Evolutionary conservation across 2,329 filamentous ascomycete genomes (phyloP), one percentile per base, ranked within the genome.

Genomic region (Phaeosphaeriaceae sp.): DNA sequence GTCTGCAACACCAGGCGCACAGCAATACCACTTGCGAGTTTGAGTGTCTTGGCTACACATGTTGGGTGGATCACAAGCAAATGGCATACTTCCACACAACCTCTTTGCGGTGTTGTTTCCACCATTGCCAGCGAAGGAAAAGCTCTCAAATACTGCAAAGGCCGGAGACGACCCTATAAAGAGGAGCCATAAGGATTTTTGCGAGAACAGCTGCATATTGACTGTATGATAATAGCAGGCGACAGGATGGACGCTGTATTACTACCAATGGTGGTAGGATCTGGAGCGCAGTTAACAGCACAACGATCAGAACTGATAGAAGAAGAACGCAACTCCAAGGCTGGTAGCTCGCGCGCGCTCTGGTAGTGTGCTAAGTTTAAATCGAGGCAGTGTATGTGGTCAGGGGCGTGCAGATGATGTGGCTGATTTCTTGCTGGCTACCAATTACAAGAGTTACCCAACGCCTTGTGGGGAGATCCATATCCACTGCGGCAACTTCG

Each of bases 21-120:
- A 64, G 46, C 63, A 65, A 35, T 63, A 65, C 21, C 45, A 57
- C 26, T 63, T 57, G 18, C 57, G 12, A 20, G 37, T 47, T 8
- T 36, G 23, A 4, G 33, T 12, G 48, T 45, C 3, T 49, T 26
- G 12, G 15, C 42, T 7, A 58, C 62, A 39, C 52, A 56, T n/a
- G 48, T 52, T 33, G 1, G 58, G 58, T 9, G 60, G 20, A 15
- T 17, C 13, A 26, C 63, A 67, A 3, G 16, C 35, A 21, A 51
- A 57, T 3, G 20, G 9, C 30, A 57, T 45, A 11, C 15, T 30
- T 5, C 44, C 37, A 16, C 44, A 47, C 41, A 17, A 20, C 15
- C 37, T 21, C 15, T 16, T 18, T 6, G 36, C 44, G 16, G 32
- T 33, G 13, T 28, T 20, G 32, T 47, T 47, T 6, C 44, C 37